Evolutionary conservation across 768 basidiomycete genomes (phyloP), one percentile per base, ranked within the genome.

Genomic region (Tylopilus plumbeoviolaceoides): DNA sequence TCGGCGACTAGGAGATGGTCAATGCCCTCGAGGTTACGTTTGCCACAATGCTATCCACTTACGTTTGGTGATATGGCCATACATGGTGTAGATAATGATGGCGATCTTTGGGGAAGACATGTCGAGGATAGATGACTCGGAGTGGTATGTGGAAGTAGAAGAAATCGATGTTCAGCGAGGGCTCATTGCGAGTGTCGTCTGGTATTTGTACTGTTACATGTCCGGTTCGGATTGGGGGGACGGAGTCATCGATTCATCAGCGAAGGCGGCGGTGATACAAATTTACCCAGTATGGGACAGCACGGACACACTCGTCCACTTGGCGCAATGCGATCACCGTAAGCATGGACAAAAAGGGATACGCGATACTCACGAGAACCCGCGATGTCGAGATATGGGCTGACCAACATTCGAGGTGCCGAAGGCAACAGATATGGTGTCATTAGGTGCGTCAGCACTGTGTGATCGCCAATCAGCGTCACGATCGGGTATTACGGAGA

Each of bases 51-150:
- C 1, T 27, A 5, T n/a, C 25, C 9, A 75, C 84, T 35, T 63
- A 89, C 89, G 41, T 62, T 79, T 78, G 58, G 75, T 76, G 68
- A 91, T 79, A 67, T 91, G 89, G 59, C 86, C 84, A 66, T 85
- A 88, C 72, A 87, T 66, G 38, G 81, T 66, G 74, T 90, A 91
- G 70, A 89, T 82, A 60, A 89, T 61, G 66, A 89, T 86, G 50
- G 86, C 86, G 56, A 89, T 69, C 52, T 68, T 78, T 17, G 62
- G 63, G 27, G 85, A 80, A 58, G 78, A 63, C 76, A 78, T 79
- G 47, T 47, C 33, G 12, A 7, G 7, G 47, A 23, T 41, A 5
- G 23, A 23, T 23, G 23, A 5, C 5, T 23, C n/a, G 31, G 25
- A n/a, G 15, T 1, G 42, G 8, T 35, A 35, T 15, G 23, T 5